phyloP scores from a whole-genome alignment of 345 rosid species.

The Lumnitzera racemosa region DNA sequence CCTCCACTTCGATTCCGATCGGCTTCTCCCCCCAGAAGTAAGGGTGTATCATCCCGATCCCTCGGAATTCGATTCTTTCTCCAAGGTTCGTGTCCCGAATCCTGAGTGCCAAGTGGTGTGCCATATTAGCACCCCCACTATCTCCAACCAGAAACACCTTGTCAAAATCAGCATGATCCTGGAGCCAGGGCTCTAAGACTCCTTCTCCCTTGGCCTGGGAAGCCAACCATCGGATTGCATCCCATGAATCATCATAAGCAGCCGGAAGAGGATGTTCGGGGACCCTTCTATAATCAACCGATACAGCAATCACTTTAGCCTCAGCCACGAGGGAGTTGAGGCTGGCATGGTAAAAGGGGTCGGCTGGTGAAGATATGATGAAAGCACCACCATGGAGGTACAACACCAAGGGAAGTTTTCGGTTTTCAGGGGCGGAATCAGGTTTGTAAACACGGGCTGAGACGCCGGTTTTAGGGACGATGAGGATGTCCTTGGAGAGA shows the following conservation, averaged over 20 bases:
- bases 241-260: conserved; percentile 72
- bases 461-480: conserved; percentile 38
- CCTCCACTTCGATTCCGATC: conserved; percentile 42
- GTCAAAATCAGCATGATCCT: conserved; percentile 33
- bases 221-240: conserved; percentile 44
- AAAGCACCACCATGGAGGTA: conserved; percentile 93
- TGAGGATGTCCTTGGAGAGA: conserved; percentile 52
- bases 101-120: conserved; percentile 54
- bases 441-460: conserved; percentile 66
- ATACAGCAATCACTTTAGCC: conserved; percentile 49
- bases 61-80: conserved; percentile 26
- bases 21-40: conserved; percentile 65
- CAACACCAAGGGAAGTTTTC: conserved; percentile 55
- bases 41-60: conserved; percentile 66
- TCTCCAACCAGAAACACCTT: conserved; percentile 53
- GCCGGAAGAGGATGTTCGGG: conserved; percentile 72
- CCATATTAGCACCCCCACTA: conserved; percentile 67
- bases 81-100: conserved; percentile 16
- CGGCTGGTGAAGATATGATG: conserved; percentile 40
- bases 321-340: conserved; percentile 50
- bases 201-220: conserved; percentile 13
- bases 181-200: conserved; percentile 39
- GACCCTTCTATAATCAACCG: conserved; percentile 60
- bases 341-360: conserved; percentile 53
- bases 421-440: conserved; percentile 3